Base-by-base conservation (phyloP, 371 early-diverging fungal genomes). In the Funneliformis caledonium region DNA sequence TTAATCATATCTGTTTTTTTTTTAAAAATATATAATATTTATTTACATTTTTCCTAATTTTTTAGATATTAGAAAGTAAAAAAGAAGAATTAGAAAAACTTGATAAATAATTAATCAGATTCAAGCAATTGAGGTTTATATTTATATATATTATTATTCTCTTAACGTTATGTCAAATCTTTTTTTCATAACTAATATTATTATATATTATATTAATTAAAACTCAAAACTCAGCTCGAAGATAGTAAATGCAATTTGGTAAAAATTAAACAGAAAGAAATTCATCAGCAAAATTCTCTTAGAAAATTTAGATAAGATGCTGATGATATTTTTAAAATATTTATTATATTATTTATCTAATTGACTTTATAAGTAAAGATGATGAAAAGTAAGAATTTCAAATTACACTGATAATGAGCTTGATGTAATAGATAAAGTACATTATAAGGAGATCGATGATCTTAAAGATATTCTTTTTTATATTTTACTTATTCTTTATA, bases 51-150 rank as follows among this genome's bases (percentile, higher is more conserved):
- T 45, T 61, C 31, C 7, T n/a, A 12, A 78, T 85, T 22, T 64
- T 60, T 26, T 69, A 93, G 91, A 47, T 84, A 37, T 87, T 93
- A 85, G 92, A 93, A n/a, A 90, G 89, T n/a, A 93, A 92, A 86
- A 92, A 91, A 65, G 87, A 86, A 19, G 86, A 92, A 78, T 86
- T 94, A 82, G 88, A 86, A 33, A 92, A 90, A 81, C 82, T 87
- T 5, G 91, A n/a, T n/a, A 88, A 59, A 85, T 85, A 31, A 89
- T 94, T 31, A 93, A 93, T 82, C 87, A 90, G 82, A 85, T 95
- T 72, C 91, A 94, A 42, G 88, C 91, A 52, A 83, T 87, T 14
- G 90, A 93, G 82, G 90, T 91, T 81, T 59, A 70, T 43, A 31
- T 10, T 43, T 72, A 9, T 22, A 61, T 45, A 42, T 33, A 73